A percentile compares a stretch with the other conserved stretches of the same genome.
phyloP scores from a whole-genome alignment of 2,329 filamentous ascomycete genomes.

The Polytolypa hystricis region DNA sequence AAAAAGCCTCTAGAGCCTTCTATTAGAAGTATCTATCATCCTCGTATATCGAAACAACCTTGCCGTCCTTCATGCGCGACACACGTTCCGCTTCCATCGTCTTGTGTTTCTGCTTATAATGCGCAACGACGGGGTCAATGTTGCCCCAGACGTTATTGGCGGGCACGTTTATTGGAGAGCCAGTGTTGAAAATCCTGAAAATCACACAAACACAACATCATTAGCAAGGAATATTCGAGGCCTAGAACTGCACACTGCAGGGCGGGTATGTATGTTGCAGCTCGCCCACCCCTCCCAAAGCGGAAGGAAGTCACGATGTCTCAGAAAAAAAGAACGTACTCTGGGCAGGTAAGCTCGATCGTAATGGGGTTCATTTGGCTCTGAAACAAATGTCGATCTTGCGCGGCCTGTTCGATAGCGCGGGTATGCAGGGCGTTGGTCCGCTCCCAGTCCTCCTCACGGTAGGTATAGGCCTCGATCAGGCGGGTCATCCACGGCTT shows the following conservation, averaged over 20 bases:
- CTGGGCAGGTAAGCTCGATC: slow-evolving; percentile 49
- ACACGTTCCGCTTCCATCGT: slow-evolving; percentile 48
- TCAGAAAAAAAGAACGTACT: slow-evolving; percentile 50
- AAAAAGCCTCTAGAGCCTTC: neutral
- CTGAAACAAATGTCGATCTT: slow-evolving; percentile 51
- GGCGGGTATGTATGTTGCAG: too few species aligned
- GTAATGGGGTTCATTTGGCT: slow-evolving; percentile 30
- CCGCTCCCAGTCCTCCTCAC: slow-evolving; percentile 42
- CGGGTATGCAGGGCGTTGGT: slow-evolving; percentile 50
- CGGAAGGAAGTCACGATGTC: too few species aligned
- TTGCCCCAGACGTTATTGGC: slow-evolving; percentile 49
- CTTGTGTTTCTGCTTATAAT: slow-evolving; percentile 49
- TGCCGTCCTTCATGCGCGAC: slow-evolving; percentile 33
- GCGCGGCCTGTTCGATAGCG: slow-evolving; percentile 51
- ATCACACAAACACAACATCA: neutral
- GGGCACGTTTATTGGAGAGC: slow-evolving; percentile 52
- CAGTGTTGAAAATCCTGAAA: slow-evolving; percentile 49
- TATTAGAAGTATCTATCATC: slow-evolving; percentile 21
- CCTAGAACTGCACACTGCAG: too few species aligned
- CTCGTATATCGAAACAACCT: slow-evolving; percentile 34
- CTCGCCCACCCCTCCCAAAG: too few species aligned
- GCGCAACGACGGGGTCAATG: slow-evolving; percentile 48
- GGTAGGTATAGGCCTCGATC: slow-evolving; percentile 46
- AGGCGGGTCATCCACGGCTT: slow-evolving; percentile 33
- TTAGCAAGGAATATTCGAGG: slow-evolving; percentile 1